phyloP scores from a whole-genome alignment of 768 basidiomycete species.

The Podaxis rugospora region DNA sequence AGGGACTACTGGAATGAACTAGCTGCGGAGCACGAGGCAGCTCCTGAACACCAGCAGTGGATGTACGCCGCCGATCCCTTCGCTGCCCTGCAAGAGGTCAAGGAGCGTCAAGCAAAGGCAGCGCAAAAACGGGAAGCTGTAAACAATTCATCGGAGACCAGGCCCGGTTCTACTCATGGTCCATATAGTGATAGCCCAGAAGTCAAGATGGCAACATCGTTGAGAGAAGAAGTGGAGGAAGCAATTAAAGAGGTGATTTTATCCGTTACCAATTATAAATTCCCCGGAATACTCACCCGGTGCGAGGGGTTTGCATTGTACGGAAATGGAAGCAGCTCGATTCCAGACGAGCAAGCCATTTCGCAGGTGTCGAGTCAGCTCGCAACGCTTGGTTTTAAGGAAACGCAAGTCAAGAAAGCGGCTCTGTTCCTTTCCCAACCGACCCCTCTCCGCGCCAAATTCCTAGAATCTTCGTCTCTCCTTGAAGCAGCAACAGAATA shows the following conservation, averaged over 20 bases:
- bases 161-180: slow-evolving; percentile 18
- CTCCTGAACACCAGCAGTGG: slow-evolving; percentile 73
- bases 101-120: slow-evolving; percentile 58
- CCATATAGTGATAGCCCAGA: slow-evolving; percentile 57
- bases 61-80: slow-evolving; percentile 90
- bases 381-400: slow-evolving; percentile 61
- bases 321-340: slow-evolving; percentile 25
- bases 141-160: background rate
- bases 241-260: slow-evolving; percentile 65
- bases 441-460: slow-evolving; percentile 54
- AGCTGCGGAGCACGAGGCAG: slow-evolving; percentile 61
- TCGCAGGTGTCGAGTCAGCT: slow-evolving; percentile 51
- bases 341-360: slow-evolving; percentile 37
- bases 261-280: background rate
- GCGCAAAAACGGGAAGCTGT: slow-evolving; percentile 38
- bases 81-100: slow-evolving; percentile 61
- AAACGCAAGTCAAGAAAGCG: slow-evolving; percentile 45
- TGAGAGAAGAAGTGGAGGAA: slow-evolving; percentile 79
- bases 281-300: slow-evolving; percentile 4
- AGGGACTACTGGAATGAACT: slow-evolving; percentile 86
- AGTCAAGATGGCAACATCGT: slow-evolving; percentile 73
- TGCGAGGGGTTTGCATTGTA: slow-evolving; percentile 47
- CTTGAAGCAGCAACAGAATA: slow-evolving; percentile 83
- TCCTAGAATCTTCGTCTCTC: slow-evolving; percentile 55
- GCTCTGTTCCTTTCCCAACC: slow-evolving; percentile 53